Conservation (phyloP, 2,329 filamentous ascomycete genomes). For the Lachnellula cervina region DNA sequence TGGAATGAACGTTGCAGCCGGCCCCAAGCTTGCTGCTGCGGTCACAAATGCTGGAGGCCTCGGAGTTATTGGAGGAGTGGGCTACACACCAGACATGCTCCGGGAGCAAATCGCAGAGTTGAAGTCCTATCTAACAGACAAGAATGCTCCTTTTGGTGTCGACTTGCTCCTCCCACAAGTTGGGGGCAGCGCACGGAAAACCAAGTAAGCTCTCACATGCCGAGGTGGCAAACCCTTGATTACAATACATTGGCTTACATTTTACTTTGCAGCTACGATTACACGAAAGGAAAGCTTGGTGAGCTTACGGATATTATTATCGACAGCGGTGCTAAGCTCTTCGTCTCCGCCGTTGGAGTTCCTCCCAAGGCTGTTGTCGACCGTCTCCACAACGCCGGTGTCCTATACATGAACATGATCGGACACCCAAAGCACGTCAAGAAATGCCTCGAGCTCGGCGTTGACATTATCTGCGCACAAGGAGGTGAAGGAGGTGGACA, state of each 20-base stretch:
- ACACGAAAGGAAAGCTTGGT: conserved; percentile 97
- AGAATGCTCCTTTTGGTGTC: conserved; percentile 92
- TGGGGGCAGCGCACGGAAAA: conserved; percentile 89
- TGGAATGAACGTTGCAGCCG: conserved; percentile 98
- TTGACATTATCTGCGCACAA: conserved; percentile 97
- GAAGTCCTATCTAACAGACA: conserved; percentile 80
- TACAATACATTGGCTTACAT: conserved; percentile 11
- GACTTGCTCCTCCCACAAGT: conserved; percentile 92
- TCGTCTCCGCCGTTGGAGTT: conserved; percentile 94
- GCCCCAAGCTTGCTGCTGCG: conserved; percentile 90
- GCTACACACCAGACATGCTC: conserved; percentile 97
- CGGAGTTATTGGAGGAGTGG: conserved; percentile 91
- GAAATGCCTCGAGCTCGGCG: conserved; percentile 89
- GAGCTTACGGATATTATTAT: conserved; percentile 90
- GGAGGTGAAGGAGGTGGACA: conserved; percentile 96
- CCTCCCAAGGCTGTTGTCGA: conserved; percentile 87
- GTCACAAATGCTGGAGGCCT: conserved; percentile 96
- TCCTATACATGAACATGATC: conserved; percentile 99
- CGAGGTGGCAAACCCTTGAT: conserved; percentile 6
- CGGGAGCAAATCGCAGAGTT: conserved; percentile 91
- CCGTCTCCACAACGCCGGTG: conserved; percentile 76
- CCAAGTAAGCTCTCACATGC: conserved; percentile 56
- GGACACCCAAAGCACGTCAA: conserved; percentile 98
- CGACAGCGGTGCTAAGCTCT: conserved; percentile 82
- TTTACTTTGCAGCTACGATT: conserved; percentile 72